A percentile compares a stretch with the other conserved stretches of the same genome.
These are phyloP conservation scores for Pseudovirgaria hyperparasitica DNA, from an alignment of 2,329 filamentous ascomycete genomes.

Conservation along the genomic window DNA sequence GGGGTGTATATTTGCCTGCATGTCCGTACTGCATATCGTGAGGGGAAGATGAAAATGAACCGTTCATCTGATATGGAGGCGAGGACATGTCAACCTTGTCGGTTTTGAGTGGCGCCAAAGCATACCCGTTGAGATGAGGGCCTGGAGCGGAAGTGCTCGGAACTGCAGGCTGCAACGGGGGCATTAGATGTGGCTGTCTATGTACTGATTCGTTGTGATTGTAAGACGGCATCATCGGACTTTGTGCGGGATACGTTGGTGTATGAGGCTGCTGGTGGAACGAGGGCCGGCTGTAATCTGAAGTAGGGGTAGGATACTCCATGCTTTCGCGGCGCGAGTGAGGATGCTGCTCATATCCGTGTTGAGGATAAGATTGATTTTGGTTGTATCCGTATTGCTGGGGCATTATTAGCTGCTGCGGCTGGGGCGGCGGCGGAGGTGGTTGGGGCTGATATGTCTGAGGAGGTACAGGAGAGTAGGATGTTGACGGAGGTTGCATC, in stretches of 20 bases:
- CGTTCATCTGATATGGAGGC: slow-evolving; percentile 28
- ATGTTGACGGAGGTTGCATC: slow-evolving; percentile 16
- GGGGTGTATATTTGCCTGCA: slow-evolving; percentile 13
- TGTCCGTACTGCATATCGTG: too few species aligned
- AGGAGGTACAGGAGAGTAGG: slow-evolving; percentile 20
- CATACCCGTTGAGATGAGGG: slow-evolving; percentile 17
- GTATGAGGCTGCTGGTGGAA: slow-evolving; percentile 15
- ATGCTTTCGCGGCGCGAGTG: slow-evolving; percentile 25
- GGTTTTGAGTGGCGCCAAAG: slow-evolving; percentile 31
- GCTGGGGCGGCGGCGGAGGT: slow-evolving; percentile 12
- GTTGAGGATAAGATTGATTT: slow-evolving; percentile 21
- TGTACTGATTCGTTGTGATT: slow-evolving; percentile 23
- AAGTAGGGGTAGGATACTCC: slow-evolving; percentile 22
- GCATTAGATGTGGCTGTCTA: slow-evolving; percentile 23
- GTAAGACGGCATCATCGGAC: slow-evolving; percentile 21
- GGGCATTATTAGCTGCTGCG: slow-evolving; percentile 22
- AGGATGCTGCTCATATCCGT: slow-evolving; percentile 24
- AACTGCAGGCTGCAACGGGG: slow-evolving; percentile 19
- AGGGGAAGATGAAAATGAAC: slow-evolving; percentile 8
- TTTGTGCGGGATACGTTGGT: slow-evolving; percentile 22
- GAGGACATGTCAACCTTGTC: slow-evolving; percentile 31
- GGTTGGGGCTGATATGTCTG: slow-evolving; percentile 15
- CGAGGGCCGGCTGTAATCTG: slow-evolving; percentile 29
- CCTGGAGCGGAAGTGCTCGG: slow-evolving; percentile 17
- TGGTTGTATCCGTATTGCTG: slow-evolving; percentile 28